Base-by-base conservation (phyloP, 164 flowering plant species). In the Annona cherimola region DNA sequence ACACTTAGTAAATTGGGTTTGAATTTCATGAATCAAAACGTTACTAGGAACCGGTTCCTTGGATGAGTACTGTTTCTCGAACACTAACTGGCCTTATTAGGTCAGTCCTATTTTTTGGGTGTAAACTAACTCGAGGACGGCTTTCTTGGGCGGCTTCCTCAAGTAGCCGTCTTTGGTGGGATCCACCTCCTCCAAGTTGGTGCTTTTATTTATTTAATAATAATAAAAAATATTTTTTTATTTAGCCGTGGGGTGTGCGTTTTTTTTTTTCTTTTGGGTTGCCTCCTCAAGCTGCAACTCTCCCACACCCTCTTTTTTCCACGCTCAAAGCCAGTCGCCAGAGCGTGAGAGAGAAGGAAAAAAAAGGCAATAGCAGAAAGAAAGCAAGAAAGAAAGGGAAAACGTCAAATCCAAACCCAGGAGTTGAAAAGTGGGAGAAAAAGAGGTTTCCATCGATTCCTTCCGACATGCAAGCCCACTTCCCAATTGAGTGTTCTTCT, bases 401-500 rank as follows among this genome's bases (percentile, higher is more conserved):
- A 50, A 50, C 35, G 35, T 50, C 9, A 50, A 50, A 50, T 50
- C 57, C 9, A 50, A 50, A 7, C 57, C 57, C 57, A 2, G 14
- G 57, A 50, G 14, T 16, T 9, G 57, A 50, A 50, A 50, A 50
- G 57, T 50, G 67, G 16, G 42, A 4, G 18, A 4, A 41, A 40
- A 41, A 42, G 16, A 64, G 67, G 44, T 44, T 35, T 64, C 67
- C 14, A 64, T 64, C 67, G 44, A 64, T 64, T 42, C 67, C 20
- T 64, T 42, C 44, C 67, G 39, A 40, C 45, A 16, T 64, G 67
- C 67, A 64, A 64, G 40, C 67, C 67, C 43, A 64, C 67, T 8
- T 7, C 57, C 57, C 18, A 50, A 50, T 9, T 50, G 57, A 3
- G 57, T 50, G 9, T 50, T 45, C 57, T 8, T 50, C 18, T 16